A percentile compares a stretch with the other conserved stretches of the same genome.
These are phyloP conservation scores for Saccharomyces hybrid DNA, from an alignment of 1,139 yeast genomes.

Conservation along the genomic window DNA sequence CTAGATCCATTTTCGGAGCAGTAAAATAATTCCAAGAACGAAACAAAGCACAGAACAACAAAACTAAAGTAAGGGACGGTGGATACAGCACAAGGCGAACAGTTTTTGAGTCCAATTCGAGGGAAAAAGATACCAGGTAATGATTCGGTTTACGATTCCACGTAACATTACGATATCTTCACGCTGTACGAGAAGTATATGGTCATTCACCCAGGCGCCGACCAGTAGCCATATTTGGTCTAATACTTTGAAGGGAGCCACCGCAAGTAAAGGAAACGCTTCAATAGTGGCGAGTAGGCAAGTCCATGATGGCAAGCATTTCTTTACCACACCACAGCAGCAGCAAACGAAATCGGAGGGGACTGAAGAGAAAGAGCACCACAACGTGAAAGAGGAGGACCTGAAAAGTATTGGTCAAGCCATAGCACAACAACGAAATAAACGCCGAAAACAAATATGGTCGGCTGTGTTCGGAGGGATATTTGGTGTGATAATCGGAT, in stretches of 20 bases:
- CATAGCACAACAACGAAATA: conserved; percentile 14
- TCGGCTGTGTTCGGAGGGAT: conserved; percentile 13
- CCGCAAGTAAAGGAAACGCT: background rate
- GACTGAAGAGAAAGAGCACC: background rate
- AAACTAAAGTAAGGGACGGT: background rate
- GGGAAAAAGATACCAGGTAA: background rate
- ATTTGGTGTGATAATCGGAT: conserved; percentile 22
- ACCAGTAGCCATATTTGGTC: background rate
- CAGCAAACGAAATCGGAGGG: background rate
- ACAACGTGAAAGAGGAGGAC: background rate
- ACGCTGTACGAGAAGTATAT: background rate
- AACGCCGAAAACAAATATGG: conserved; percentile 12
- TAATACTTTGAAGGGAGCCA: background rate
- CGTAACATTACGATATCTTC: background rate
- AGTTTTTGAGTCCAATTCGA: background rate
- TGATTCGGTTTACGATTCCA: background rate
- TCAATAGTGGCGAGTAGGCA: background rate
- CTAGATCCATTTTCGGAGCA: background rate
- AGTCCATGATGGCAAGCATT: conserved; percentile 10
- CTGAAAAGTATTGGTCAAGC: conserved; percentile 13
- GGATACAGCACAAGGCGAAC: background rate
- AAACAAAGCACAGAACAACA: conserved; percentile 2
- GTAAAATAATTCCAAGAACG: conserved; percentile 1
- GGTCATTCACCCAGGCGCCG: background rate
- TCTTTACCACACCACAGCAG: conserved; percentile 9